A percentile compares a stretch with the other conserved stretches of the same genome.
Conservation (phyloP, 2,329 filamentous ascomycete genomes). For the Graphiopsis chlorocephala region DNA sequence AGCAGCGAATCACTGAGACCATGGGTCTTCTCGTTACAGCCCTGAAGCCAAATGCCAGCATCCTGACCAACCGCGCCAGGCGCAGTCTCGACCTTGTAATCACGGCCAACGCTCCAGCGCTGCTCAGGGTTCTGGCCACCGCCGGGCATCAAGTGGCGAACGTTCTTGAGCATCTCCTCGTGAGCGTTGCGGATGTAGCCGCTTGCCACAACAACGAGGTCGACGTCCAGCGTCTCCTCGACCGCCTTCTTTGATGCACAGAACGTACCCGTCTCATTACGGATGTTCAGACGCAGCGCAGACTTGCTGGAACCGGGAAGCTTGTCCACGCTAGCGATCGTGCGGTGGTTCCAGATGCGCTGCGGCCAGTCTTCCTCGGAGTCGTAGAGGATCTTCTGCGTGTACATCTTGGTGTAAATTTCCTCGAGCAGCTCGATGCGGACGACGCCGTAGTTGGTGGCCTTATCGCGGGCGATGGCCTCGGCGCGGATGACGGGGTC, state of each 20-base stretch:
- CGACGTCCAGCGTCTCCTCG: constrained; percentile 68
- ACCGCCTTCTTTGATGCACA: constrained; percentile 37
- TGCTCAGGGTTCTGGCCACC: constrained; percentile 42
- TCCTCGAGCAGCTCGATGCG: constrained; percentile 85
- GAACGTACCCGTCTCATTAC: constrained; percentile 47
- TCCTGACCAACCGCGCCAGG: constrained; percentile 65
- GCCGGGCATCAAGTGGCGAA: constrained; percentile 65
- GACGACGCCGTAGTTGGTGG: constrained; percentile 93
- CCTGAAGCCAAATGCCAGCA: constrained; percentile 87
- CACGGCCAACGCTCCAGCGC: constrained; percentile 64
- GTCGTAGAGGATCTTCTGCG: constrained; percentile 70
- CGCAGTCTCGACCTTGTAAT: constrained; percentile 76
- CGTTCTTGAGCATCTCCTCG: constrained; percentile 67
- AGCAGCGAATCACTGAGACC: constrained; percentile 58
- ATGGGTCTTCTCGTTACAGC: constrained; percentile 89
- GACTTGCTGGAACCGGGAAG: constrained; percentile 37
- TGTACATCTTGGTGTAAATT: constrained; percentile 83
- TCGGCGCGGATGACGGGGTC: constrained; percentile 60
- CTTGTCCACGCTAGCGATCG: constrained; percentile 56
- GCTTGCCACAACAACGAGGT: constrained; percentile 81
- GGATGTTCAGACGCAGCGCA: constrained; percentile 59
- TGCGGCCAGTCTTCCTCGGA: constrained; percentile 78
- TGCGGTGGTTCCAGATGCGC: constrained; percentile 69
- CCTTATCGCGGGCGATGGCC: constrained; percentile 66
- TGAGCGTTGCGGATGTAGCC: constrained; percentile 80